Percentiles rank a stretch among this genome's conserved stretches.
phyloP scores from a whole-genome alignment of 1,139 yeast genomes.

The Casaregolazyma lundiana region DNA sequence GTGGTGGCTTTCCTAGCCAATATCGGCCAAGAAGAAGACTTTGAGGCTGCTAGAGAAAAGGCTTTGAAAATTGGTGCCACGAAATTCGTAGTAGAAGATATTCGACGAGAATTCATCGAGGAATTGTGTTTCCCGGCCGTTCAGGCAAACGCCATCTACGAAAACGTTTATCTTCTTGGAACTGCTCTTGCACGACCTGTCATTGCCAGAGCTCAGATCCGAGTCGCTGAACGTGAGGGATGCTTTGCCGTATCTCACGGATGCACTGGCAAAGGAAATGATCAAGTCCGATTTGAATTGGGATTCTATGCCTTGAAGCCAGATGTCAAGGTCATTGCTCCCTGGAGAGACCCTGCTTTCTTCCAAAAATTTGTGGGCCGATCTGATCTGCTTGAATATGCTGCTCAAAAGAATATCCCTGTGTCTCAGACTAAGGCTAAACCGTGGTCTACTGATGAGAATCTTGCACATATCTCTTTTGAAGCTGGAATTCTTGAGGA shows the following conservation, averaged over 20 bases:
- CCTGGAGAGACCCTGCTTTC: conserved; percentile 97
- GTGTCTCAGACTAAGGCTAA: conserved; percentile 96
- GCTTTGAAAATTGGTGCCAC: conserved; percentile 97
- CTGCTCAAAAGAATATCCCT: conserved; percentile 85
- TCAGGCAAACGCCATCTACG: conserved; percentile 95
- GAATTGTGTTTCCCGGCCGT: conserved; percentile 94
- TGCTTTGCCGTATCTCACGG: conserved; percentile 99
- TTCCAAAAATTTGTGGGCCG: conserved; percentile 97
- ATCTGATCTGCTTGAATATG: conserved; percentile 89
- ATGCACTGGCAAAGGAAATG: conserved; percentile 99
- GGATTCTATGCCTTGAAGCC: conserved; percentile 97
- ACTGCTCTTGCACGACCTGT: conserved; percentile 98
- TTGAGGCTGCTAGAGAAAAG: conserved; percentile 93
- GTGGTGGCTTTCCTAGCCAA: conserved; percentile 97
- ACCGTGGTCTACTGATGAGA: conserved; percentile 99
- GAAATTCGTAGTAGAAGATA: conserved; percentile 89
- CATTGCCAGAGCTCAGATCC: conserved; percentile 95
- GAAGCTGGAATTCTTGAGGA: conserved; percentile 99
- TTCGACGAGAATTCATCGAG: conserved; percentile 90
- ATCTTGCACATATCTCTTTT: conserved; percentile 96
- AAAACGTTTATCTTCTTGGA: conserved; percentile 92
- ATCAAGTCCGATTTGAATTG: conserved; percentile 96
- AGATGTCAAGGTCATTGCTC: conserved; percentile 93
- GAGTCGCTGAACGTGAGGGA: conserved; percentile 94
- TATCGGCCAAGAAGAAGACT: conserved; percentile 98